These are phyloP conservation scores for Calonectria montana DNA, from an alignment of 2,329 filamentous ascomycete genomes.

Conservation along the genomic window DNA sequence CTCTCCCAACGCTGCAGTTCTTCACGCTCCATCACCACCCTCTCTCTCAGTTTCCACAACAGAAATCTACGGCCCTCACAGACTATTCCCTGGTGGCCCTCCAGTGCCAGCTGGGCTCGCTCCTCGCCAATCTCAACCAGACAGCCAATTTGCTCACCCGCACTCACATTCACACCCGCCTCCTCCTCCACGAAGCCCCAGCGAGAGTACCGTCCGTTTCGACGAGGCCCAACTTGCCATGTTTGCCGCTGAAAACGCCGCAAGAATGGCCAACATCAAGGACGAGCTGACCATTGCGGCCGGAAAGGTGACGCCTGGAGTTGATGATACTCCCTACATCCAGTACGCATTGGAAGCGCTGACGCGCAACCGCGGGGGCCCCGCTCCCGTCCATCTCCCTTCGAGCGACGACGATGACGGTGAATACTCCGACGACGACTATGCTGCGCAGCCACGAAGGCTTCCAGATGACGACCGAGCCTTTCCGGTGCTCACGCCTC, in stretches of 20 bases:
- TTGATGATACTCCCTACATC: conserved; percentile 89
- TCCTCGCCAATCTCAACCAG: conserved; percentile 15
- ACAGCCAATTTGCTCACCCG: not conserved
- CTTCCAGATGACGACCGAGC: conserved; percentile 31
- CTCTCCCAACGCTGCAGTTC: conserved; percentile 49
- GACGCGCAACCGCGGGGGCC: conserved; percentile 76
- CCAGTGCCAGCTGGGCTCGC: conserved; percentile 36
- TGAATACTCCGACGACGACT: conserved; percentile 46
- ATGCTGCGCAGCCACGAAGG: conserved; percentile 38
- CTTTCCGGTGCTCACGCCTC: conserved; percentile 34
- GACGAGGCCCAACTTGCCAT: conserved; percentile 55
- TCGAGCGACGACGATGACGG: conserved; percentile 53
- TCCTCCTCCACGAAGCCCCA: conserved; percentile 16
- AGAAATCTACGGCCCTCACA: conserved; percentile 59
- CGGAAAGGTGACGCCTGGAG: conserved; percentile 75
- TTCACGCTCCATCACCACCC: conserved; percentile 54
- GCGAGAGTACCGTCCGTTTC: conserved; percentile 46
- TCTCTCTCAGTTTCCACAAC: conserved; percentile 49
- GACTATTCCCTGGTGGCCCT: conserved; percentile 48
- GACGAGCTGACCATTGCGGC: conserved; percentile 63
- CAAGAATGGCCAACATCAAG: conserved; percentile 56
- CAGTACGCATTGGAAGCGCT: conserved; percentile 90
- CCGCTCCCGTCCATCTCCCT: conserved; percentile 63
- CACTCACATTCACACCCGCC: not conserved
- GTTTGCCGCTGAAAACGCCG: conserved; percentile 48